A percentile compares a stretch with the other conserved stretches of the same genome.
Evolutionary conservation across 306 rosid species (phyloP).

Genomic region (Lotus japonicus): DNA sequence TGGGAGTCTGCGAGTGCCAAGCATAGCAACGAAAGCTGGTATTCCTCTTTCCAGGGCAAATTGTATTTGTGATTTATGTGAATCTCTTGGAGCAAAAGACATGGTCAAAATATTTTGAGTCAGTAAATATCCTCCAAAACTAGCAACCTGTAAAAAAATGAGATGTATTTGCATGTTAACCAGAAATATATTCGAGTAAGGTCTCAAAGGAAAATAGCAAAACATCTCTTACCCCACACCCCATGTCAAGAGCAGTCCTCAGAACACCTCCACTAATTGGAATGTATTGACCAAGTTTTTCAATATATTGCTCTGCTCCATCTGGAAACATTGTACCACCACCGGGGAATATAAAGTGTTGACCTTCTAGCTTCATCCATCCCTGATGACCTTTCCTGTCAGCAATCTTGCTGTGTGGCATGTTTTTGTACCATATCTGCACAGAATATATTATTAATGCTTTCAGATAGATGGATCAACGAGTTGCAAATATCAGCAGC

Average conservation of each 20-base stretch:
- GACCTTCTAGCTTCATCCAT: constrained; percentile 93
- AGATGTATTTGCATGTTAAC: constrained; percentile 6
- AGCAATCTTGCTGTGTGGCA: constrained; percentile 93
- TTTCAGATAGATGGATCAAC: constrained; percentile 15
- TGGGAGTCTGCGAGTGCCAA: constrained; percentile 91
- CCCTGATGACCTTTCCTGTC: constrained; percentile 99
- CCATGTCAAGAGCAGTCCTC: constrained; percentile 97
- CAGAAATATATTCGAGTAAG: neutral
- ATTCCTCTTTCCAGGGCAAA: constrained; percentile 96
- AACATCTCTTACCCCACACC: constrained; percentile 73
- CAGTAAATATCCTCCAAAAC: constrained; percentile 89
- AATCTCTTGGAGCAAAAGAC: constrained; percentile 98
- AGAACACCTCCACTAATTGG: constrained; percentile 62
- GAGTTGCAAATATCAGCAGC: neutral
- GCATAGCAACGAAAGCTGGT: constrained; percentile 97
- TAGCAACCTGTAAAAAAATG: constrained; percentile 68
- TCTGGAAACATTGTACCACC: constrained; percentile 99
- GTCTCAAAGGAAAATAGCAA: constrained; percentile 5
- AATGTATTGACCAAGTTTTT: constrained; percentile 83
- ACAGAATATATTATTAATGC: constrained; percentile 4
- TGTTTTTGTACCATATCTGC: constrained; percentile 91
- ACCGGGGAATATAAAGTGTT: constrained; percentile 86
- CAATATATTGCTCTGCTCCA: constrained; percentile 87
- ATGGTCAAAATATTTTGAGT: constrained; percentile 60
- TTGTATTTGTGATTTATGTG: constrained; percentile 94